Evolutionary conservation across 2,329 filamentous ascomycete genomes (phyloP), one percentile per base, ranked within the genome.

Genomic region (Knoxdaviesia proteae): DNA sequence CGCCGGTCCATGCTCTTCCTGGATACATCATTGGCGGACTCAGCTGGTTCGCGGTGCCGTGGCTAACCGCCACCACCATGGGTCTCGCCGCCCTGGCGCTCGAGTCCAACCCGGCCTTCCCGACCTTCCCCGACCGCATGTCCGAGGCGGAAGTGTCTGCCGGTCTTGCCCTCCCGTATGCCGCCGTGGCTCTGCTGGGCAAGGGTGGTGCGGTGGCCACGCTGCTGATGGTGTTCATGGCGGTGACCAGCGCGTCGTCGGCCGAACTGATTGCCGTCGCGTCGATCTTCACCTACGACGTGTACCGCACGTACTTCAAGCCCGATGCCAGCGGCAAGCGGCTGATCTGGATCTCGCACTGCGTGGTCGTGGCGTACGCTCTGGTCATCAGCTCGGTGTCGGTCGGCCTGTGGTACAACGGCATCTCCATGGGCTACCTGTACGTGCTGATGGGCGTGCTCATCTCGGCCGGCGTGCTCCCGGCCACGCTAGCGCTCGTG

Each of bases 401-500:
- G 0, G 82, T 83, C 0, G 84, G 81, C 0, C 69, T 90, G 0
- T 74, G 64, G 56, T 80, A 81, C 48, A 76, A 73, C 2, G 77
- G 80, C 20, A 80, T 94, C 47, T 79, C 74, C 7, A 90, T 94
- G 82, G 86, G 84, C 7, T 92, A 87, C 52, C 66, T 92, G 3
- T 92, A 92, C 54, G 64, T 93, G 1, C 72, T 93, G 54, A 94
- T 94, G 86, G 87, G 86, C 6, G 81, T 86, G 41, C 83, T 94
- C 52, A 90, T 94, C 54, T 84, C 79, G 0, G 74, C 81, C 0
- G 86, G 84, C 3, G 84, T 93, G 4, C 68, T 94, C 8, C 86
- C 87, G 0, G 82, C 84, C 0, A 79, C 83, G 0, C 62, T 93
- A 47, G 82, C 84, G 0, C 68, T 94, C 0, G 66, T 86, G 46